These are phyloP conservation scores for Eutrema japonicum DNA, from an alignment of 345 rosid species.

Conservation along the genomic window DNA sequence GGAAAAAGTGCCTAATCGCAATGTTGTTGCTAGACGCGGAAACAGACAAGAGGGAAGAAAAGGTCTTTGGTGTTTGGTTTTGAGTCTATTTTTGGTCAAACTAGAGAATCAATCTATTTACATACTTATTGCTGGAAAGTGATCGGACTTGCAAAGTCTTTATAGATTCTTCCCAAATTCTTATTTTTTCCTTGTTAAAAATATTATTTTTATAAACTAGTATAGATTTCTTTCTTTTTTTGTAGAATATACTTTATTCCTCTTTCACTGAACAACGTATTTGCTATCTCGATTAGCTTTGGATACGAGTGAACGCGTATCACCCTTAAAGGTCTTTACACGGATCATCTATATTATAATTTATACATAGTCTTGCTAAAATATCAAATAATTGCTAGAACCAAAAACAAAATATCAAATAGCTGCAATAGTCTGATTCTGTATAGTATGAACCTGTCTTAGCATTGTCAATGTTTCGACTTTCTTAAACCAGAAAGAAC, in stretches of 20 bases:
- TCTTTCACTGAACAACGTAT: not conserved
- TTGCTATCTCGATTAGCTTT: slow-evolving; percentile 14
- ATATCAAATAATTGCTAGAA: not conserved
- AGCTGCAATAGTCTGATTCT: slow-evolving; percentile 13
- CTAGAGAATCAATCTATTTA: slow-evolving; percentile 24
- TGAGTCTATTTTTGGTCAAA: slow-evolving; percentile 35
- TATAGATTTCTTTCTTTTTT: too few species aligned
- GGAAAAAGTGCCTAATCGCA: not conserved
- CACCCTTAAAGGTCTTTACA: slow-evolving; percentile 17
- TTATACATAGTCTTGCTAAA: not conserved
- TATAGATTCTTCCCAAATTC: slow-evolving; percentile 22
- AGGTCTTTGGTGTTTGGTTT: slow-evolving; percentile 40
- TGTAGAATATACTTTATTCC: too few species aligned
- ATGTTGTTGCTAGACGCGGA: slow-evolving; percentile 16
- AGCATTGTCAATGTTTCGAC: not conserved
- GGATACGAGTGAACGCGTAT: slow-evolving; percentile 29
- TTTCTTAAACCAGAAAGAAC: not conserved
- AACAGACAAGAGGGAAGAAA: slow-evolving; percentile 20
- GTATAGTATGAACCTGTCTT: slow-evolving; percentile 16
- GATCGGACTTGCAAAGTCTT: slow-evolving; percentile 32
- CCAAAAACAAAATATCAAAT: not conserved
- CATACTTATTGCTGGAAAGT: slow-evolving; percentile 25
- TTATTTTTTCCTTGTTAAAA: not conserved
- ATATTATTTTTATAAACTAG: not conserved
- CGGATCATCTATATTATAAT: slow-evolving; percentile 8